Conservation (phyloP, 768 basidiomycete species). For the Serendipita sp. region DNA sequence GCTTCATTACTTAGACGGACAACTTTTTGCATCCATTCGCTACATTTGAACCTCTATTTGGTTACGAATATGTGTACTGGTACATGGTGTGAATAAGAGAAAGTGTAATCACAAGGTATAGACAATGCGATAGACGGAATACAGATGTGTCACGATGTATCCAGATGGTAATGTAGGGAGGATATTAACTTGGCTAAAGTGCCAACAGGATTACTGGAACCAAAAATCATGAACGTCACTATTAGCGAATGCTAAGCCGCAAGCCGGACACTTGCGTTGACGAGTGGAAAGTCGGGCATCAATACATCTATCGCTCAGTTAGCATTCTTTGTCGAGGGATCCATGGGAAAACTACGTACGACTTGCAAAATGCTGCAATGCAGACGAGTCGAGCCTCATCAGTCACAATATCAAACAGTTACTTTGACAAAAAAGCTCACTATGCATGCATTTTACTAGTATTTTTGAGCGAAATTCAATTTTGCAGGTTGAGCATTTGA, state of each 20-base stretch:
- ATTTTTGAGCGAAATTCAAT: constrained; percentile 61
- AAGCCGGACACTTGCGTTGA: constrained; percentile 88
- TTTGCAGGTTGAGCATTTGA: constrained; percentile 82
- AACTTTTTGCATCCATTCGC: background rate
- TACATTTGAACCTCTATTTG: background rate
- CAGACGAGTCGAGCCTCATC: background rate
- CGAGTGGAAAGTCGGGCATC: constrained; percentile 78
- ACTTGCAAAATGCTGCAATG: constrained; percentile 60
- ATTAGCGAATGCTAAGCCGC: constrained; percentile 63
- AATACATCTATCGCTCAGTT: constrained; percentile 34
- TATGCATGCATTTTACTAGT: constrained; percentile 82
- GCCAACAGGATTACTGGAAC: constrained; percentile 27
- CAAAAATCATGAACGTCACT: constrained; percentile 62
- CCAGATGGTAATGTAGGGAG: no score
- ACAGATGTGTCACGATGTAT: background rate
- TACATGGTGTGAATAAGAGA: background rate
- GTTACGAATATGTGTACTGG: background rate
- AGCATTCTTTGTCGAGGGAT: background rate
- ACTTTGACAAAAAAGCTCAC: constrained; percentile 30
- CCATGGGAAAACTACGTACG: constrained; percentile 11
- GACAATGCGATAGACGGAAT: background rate
- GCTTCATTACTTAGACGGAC: background rate
- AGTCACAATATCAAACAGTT: no score
- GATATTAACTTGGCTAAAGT: background rate
- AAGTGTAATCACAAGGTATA: background rate